Base-by-base conservation (phyloP, 164 flowering plant species). In the Vitis amurensis region DNA sequence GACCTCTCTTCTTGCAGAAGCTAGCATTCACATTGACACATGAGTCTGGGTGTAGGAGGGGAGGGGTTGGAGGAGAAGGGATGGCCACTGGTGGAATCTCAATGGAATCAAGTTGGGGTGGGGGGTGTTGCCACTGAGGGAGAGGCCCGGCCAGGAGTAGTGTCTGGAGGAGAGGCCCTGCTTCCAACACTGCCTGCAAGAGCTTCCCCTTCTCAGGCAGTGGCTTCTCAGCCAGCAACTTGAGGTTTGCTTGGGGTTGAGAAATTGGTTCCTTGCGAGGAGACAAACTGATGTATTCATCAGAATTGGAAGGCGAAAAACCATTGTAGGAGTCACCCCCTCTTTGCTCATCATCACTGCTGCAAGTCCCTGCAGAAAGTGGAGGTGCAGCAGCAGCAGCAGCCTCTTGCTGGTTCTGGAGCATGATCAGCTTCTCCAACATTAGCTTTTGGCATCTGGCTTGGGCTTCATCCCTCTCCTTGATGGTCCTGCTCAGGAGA, bases 51-150 rank as follows among this genome's bases (percentile, higher is more conserved):
- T 29, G 59, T 1, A 57, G 37, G 17, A 68, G 71, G 2, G 31
- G 47, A 60, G 63, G 9, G 12, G 14, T 37, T 4, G 44, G 44
- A 6, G 47, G n/a, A 9, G 63, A 56, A 74, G 77, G 63, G 60
- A 77, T 73, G 50, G 69, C 15, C 58, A 79, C 81, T 9, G 80
- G 81, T 14, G 83, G 85, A 9, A 81, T 79, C 8, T 81, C 82
- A 58, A 66, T 50, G 64, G 79, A 70, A 66, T 77, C 65, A 19
- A 82, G 71, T 8, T 72, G 74, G 2, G 85, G 85, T 10, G 85
- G 85, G 2, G 85, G 85, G 63, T 77, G 85, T 68, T 77, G 79
- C 83, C 85, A 82, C 13, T 73, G 79, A 47, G 85, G 85, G 17
- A 82, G 81, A 1, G 83, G 85, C 27, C 83, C 85, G 16, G 83